Evolutionary conservation across 225 moss, liverwort and hornwort genomes (phyloP).

Genomic region (Rhytidiadelphus loreus): DNA sequence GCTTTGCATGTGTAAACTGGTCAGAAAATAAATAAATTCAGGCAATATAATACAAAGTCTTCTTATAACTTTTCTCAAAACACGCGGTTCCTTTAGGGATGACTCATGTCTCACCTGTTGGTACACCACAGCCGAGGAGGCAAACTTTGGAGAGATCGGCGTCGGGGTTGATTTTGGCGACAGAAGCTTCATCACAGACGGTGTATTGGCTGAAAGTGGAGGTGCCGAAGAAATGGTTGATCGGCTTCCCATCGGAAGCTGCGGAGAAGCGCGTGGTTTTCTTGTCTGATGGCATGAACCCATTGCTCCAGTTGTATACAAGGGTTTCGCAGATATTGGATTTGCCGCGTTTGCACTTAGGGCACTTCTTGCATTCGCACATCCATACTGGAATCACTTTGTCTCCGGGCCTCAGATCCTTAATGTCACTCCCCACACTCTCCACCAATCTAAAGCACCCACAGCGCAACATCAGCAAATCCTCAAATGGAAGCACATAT

Average conservation of each 20-base stretch:
- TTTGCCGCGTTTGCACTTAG: conserved; percentile 18
- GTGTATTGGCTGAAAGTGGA: conserved; percentile 54
- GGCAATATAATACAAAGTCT: too few relatives aligned
- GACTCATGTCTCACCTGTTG: conserved; percentile 21
- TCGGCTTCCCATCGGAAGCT: conserved; percentile 8
- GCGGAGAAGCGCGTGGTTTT: neutral
- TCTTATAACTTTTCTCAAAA: neutral
- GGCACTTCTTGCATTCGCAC: conserved; percentile 35
- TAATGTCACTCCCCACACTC: conserved; percentile 45
- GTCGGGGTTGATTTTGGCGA: conserved; percentile 21
- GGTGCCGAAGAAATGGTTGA: conserved; percentile 26
- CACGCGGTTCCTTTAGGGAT: neutral
- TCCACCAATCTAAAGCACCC: conserved; percentile 30
- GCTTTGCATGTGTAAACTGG: neutral
- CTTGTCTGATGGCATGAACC: conserved; percentile 6
- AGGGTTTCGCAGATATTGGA: conserved; percentile 27
- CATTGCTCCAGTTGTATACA: conserved; percentile 12
- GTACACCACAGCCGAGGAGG: conserved; percentile 46
- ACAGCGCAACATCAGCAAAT: neutral
- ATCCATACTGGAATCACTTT: conserved; percentile 38
- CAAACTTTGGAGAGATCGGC: conserved; percentile 45
- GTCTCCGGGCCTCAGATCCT: conserved; percentile 32
- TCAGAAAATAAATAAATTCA: neutral
- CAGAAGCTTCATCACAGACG: conserved; percentile 34
- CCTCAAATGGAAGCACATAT: neutral